A percentile compares a stretch with the other conserved stretches of the same genome.
These are phyloP conservation scores for Starmerella davenportii DNA, from an alignment of 805 yeast species.

Conservation along the genomic window DNA sequence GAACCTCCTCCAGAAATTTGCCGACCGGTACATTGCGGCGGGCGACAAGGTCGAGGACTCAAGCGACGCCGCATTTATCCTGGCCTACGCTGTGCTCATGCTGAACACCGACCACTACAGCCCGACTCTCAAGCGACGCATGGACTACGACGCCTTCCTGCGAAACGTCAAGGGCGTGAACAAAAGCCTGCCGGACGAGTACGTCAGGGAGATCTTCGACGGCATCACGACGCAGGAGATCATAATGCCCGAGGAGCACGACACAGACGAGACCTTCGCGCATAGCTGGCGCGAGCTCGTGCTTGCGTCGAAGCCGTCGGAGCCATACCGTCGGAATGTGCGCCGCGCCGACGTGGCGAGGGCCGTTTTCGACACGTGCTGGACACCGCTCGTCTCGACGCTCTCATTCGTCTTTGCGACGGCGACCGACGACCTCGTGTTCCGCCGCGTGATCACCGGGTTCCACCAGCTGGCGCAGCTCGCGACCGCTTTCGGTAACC, in stretches of 20 bases:
- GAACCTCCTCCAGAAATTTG: slow-evolving; percentile 71
- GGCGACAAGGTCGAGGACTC: slow-evolving; percentile 36
- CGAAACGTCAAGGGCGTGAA: slow-evolving; percentile 66
- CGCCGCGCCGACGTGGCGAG: slow-evolving; percentile 38
- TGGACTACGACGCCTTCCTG: slow-evolving; percentile 71
- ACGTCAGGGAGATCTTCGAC: slow-evolving; percentile 57
- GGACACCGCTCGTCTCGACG: slow-evolving; percentile 50
- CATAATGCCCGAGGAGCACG: slow-evolving; percentile 95
- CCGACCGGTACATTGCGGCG: slow-evolving; percentile 50
- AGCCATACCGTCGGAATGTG: slow-evolving; percentile 14
- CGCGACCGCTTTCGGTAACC: slow-evolving; percentile 45
- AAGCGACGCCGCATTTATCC: slow-evolving; percentile 70
- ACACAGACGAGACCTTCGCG: slow-evolving; percentile 82
- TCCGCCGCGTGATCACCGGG: slow-evolving; percentile 71
- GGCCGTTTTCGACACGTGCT: slow-evolving; percentile 46
- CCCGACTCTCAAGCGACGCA: slow-evolving; percentile 79
- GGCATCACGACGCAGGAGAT: slow-evolving; percentile 76
- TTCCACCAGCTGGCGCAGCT: slow-evolving; percentile 70
- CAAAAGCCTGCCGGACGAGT: slow-evolving; percentile 73
- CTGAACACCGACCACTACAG: slow-evolving; percentile 85
- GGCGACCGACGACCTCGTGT: slow-evolving; percentile 78
- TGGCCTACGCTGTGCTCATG: slow-evolving; percentile 84
- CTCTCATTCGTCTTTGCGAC: slow-evolving; percentile 63
- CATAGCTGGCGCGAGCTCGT: slow-evolving; percentile 33
- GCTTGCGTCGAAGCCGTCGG: slow-evolving; percentile 13